Evolutionary conservation across 2,329 filamentous ascomycete species (phyloP), one percentile per base, ranked within the genome.

Genomic region (Ophiostoma piceae): DNA sequence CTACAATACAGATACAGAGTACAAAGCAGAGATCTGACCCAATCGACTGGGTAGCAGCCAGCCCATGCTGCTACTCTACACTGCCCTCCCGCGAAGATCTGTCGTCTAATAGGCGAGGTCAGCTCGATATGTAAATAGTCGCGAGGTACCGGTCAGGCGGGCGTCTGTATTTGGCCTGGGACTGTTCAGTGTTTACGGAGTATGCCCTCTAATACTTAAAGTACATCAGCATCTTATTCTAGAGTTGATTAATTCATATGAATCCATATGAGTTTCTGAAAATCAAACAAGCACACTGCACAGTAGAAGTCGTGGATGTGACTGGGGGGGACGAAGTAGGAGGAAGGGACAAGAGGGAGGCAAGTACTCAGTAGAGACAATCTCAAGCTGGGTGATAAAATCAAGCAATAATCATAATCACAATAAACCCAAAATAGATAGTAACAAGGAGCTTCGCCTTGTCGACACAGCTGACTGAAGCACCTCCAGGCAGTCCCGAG

Each of bases 1-100:
- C 41, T 32, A 54, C 6, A 9, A 22, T 37, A 32, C 19, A 57
- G 47, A 35, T 35, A 35, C 35, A 35, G 35, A 35, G 12, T 57
- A 57, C 39, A n/a, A 41, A 47, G 32, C 14, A 54, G 47, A 68
- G 62, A 65, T 65, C 62, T 65, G 62, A 65, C 62, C 62, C 62
- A 65, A 67, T 29, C 65, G 65, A 43, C 65, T 43, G 41, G 65
- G 37, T 66, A 37, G 35, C 35, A 43, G 64, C 11, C 60, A 65
- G 51, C 51, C 51, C 51, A 57, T 57, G 32, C 60, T 64, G 60
- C 60, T 19, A 64, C 60, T 64, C 32, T 64, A 64, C 57, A 35
- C 60, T 64, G 60, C 60, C 60, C 29, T 64, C 29, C 60, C 60
- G 60, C 32, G 60, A 37, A 35, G 60, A 64, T 64, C 60, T 19